Evolutionary conservation across 1,139 yeast genomes (phyloP).

Genomic region (Geotrichum reessii): DNA sequence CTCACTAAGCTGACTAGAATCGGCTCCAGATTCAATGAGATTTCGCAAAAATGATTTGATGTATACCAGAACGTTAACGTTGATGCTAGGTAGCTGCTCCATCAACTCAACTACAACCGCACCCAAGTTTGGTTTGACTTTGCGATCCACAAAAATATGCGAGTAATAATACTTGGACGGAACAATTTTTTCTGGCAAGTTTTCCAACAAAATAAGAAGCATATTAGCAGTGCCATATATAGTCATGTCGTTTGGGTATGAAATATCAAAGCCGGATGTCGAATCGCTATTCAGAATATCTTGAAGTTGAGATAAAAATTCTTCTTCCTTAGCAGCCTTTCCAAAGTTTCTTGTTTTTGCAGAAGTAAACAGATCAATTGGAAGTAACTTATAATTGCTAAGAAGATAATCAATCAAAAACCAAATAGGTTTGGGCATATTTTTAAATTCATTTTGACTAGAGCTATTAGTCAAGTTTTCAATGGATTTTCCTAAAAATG

Average conservation of each 20-base stretch:
- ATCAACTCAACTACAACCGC: conserved; percentile 23
- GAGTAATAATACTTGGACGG: conserved; percentile 33
- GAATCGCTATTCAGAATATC: background rate
- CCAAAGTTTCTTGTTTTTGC: conserved; percentile 6
- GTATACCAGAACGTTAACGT: conserved; percentile 40
- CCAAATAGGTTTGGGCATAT: conserved; percentile 34
- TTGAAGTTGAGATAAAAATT: background rate
- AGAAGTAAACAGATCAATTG: background rate
- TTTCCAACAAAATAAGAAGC: conserved; percentile 34
- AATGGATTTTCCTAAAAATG: conserved; percentile 16
- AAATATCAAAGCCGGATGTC: background rate
- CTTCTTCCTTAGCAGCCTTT: background rate
- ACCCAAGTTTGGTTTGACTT: background rate
- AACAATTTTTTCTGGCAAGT: conserved; percentile 40
- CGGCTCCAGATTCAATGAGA: background rate
- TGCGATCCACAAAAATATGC: conserved; percentile 8
- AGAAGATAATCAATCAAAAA: conserved; percentile 36
- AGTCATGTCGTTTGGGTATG: conserved; percentile 14
- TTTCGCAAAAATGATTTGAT: conserved; percentile 36
- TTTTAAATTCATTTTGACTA: conserved; percentile 21
- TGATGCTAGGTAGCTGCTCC: conserved; percentile 38
- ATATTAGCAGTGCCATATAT: conserved; percentile 32
- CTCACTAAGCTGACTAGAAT: conserved; percentile 1
- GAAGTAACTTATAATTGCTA: conserved; percentile 17
- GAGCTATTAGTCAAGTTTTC: conserved; percentile 29